Evolutionary conservation across 2,329 filamentous ascomycete species (phyloP), one percentile per base, ranked within the genome.

Genomic region (Aspergillus sp.): DNA sequence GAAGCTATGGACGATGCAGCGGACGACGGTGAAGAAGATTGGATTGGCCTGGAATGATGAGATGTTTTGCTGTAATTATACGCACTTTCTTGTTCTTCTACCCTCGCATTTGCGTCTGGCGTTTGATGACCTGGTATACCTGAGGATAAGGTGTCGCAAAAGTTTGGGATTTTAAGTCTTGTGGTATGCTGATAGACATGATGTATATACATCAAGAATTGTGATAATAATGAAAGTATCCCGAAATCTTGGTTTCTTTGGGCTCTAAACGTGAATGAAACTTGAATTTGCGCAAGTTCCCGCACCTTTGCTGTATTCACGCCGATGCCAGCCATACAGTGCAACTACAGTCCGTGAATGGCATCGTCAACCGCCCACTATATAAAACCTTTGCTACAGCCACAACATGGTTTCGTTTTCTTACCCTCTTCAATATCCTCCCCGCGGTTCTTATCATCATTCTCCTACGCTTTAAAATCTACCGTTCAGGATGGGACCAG

Each of bases 41-140:
- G 80, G 80, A 72, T 81, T 59, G 80, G 80, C 8, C 71, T 82
- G 63, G 79, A 81, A 62, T 78, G 68, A 68, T 61, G 52, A 19
- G 42, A 45, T 51, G 33, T 38, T 50, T 53, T 40, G 54, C 46
- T 47, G 45, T 54, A 36, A 14, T 47, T 62, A 50, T 50, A 54
- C 47, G 35, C 30, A 20, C 51, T 17, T 49, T 49, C 32, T 49
- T 49, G 30, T 54, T 47, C 47, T 47, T 16, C 53, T 54, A 50
- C 38, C 48, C 47, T 67, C 64, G 65, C 66, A 70, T 66, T 50
- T 63, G 61, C 59, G 59, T 55, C 51, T 61, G 63, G 63, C 63
- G 63, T 65, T 62, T 46, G 53, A 47, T 54, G 48, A 58, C 47
- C 47, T 60, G 54, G 55, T 62, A 63, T 64, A 64, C 59, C 59